These are phyloP conservation scores for Perilla frutescens DNA, from an alignment of 257 asterid species.

Conservation along the genomic window DNA sequence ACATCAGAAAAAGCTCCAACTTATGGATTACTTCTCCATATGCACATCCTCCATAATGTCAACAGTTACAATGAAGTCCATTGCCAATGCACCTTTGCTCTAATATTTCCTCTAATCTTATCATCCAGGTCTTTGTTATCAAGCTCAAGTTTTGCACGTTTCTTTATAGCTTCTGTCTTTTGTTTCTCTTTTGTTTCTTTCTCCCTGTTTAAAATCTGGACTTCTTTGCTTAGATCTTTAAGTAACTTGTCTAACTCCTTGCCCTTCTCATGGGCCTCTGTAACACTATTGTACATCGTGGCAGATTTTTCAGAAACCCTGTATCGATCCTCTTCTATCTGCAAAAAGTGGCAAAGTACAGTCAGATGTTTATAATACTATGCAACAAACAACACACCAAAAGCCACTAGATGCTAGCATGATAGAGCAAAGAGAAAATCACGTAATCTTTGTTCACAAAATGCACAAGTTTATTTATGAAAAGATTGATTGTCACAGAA, in stretches of 20 bases:
- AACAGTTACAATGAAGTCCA: constrained; percentile 29
- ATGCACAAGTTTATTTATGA: not conserved
- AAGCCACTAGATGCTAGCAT: constrained; percentile 16
- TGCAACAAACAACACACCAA: constrained; percentile 20
- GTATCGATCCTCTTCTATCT: constrained; percentile 86
- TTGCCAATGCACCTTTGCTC: constrained; percentile 70
- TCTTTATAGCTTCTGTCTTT: constrained; percentile 78
- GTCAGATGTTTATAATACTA: constrained; percentile 28
- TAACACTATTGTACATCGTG: constrained; percentile 66
- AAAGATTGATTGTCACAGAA: not conserved
- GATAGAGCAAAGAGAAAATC: constrained; percentile 4
- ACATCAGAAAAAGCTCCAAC: constrained; percentile 36
- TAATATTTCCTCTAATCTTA: constrained; percentile 68
- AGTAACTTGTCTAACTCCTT: constrained; percentile 80
- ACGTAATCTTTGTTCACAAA: not conserved
- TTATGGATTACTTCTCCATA: constrained; percentile 20
- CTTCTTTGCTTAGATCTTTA: constrained; percentile 81
- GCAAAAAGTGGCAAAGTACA: constrained; percentile 38
- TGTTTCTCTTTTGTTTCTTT: constrained; percentile 90
- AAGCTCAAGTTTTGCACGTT: constrained; percentile 91
- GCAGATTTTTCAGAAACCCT: constrained; percentile 73
- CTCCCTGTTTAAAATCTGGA: constrained; percentile 79
- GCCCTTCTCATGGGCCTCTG: constrained; percentile 80
- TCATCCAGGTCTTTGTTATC: constrained; percentile 89
- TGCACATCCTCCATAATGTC: constrained; percentile 21